These are phyloP conservation scores for Picea mariana DNA, from an alignment of 83 land plant species.

Conservation along the genomic window DNA sequence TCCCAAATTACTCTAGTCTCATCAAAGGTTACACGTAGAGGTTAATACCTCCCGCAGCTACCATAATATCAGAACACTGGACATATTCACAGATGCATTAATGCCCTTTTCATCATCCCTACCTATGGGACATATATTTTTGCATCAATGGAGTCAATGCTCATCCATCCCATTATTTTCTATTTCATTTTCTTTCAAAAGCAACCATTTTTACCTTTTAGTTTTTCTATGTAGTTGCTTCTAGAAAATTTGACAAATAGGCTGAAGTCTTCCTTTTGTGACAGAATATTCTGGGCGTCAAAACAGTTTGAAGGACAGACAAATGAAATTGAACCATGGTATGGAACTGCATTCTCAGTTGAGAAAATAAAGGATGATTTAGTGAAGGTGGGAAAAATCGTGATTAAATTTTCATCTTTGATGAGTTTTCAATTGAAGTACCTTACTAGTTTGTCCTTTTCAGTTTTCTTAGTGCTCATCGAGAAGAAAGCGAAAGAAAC, in stretches of 20 bases:
- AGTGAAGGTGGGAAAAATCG: conserved; percentile 63
- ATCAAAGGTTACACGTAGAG: too few relatives aligned
- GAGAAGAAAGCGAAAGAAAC: neutral
- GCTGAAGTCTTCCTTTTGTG: neutral
- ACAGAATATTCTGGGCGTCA: conserved; percentile 91
- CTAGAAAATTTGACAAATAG: neutral
- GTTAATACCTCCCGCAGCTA: too few relatives aligned
- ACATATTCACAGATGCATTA: too few relatives aligned
- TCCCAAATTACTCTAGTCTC: too few relatives aligned
- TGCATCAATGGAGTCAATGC: too few relatives aligned
- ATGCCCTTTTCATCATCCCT: too few relatives aligned
- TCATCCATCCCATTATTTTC: too few relatives aligned
- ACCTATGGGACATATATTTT: too few relatives aligned
- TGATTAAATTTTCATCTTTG: too few relatives aligned
- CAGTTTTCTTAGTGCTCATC: neutral
- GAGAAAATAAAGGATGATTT: conserved; percentile 50
- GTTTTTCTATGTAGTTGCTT: neutral
- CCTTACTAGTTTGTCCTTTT: neutral
- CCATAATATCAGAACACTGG: too few relatives aligned
- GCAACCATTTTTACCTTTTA: too few relatives aligned
- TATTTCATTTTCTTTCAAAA: too few relatives aligned
- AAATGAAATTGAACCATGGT: conserved; percentile 85
- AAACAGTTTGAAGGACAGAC: conserved; percentile 80
- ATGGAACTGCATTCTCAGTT: conserved; percentile 77
- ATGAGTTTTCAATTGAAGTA: neutral